These are phyloP conservation scores for Leccinum longicurvipes DNA, from an alignment of 768 basidiomycete species.

Conservation along the genomic window DNA sequence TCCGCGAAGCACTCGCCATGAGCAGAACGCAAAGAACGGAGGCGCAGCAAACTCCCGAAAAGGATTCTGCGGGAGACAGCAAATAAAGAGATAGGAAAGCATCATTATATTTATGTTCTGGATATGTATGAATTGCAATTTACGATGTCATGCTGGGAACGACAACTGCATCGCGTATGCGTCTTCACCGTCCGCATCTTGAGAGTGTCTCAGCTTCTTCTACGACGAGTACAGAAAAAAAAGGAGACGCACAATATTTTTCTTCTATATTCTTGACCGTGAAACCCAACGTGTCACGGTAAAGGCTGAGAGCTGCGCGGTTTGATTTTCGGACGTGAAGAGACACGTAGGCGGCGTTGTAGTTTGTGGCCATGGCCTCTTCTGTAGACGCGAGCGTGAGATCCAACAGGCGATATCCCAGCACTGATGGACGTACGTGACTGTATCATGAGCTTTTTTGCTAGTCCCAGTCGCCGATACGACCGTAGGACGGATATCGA, in stretches of 20 bases:
- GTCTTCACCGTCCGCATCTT: constrained; percentile 94
- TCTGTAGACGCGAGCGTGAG: constrained; percentile 44
- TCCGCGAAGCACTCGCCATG: constrained; percentile 52
- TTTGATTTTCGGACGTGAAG: constrained; percentile 96
- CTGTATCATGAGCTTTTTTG: constrained; percentile 91
- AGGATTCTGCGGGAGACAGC: neutral
- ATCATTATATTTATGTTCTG: constrained; percentile 9
- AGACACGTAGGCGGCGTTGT: constrained; percentile 79
- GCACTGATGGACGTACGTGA: constrained; percentile 60
- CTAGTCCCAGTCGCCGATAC: constrained; percentile 87
- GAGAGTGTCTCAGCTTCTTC: constrained; percentile 7
- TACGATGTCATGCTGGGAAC: constrained; percentile 36
- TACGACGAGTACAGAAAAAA: neutral
- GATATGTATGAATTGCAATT: neutral
- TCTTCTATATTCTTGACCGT: constrained; percentile 82
- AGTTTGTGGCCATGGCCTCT: constrained; percentile 87
- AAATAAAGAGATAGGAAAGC: constrained; percentile 2
- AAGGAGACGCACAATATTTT: constrained; percentile 75
- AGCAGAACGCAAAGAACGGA: neutral
- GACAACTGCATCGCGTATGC: constrained; percentile 87
- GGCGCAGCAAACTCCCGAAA: neutral
- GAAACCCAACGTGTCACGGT: constrained; percentile 88
- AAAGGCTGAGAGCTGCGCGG: constrained; percentile 83
- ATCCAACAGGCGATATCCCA: neutral
- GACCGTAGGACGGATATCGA: constrained; percentile 93